Base-by-base conservation (phyloP, 2,329 filamentous ascomycete species). In the Monosporascus cannonballus region DNA sequence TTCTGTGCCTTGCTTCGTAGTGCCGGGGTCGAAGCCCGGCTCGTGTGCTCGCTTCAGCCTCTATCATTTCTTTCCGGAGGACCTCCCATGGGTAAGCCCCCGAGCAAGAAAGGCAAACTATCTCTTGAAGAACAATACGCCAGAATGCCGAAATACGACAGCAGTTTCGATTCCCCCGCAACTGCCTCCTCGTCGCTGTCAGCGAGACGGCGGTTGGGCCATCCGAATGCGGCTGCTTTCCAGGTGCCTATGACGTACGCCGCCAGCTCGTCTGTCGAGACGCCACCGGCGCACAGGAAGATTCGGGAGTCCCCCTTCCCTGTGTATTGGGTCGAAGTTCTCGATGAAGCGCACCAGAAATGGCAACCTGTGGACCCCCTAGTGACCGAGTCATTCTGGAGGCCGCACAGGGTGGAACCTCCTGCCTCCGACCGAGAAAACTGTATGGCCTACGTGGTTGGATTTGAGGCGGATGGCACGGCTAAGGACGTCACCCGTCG, bases 301-400 rank as follows among this genome's bases (percentile, higher is more conserved):
- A 79, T 87, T 11, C 78, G 78, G 24, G 89, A 93, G 64, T 92
- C 90, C 0, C 70, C 81, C 0, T 89, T 86, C 62, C 94, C 94
- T 0, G 79, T 97, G 3, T 97, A 91, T 66, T 99, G 94, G 94
- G 86, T 96, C 1, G 94, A 99, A 71, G 86, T 90, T 3, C 89
- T 96, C 58, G 92, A 96, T 57, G 76, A 84, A 50, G 87, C 88
- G 0, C 83, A 90, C 58, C 89, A 96, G 66, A 96, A 90, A 73
- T 99, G 94, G 94, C 82, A 96, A 51, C 81, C 90, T 0, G 83
- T 94, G 38, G 94, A 99, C 66, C 84, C 92, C 0, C 70, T 96
- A 0, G 90, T 94, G 2, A 96, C 92, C 0, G 78, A 82, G 51
- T 87, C 58, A 0, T 83, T 96, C 51, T 89, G 85, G 66, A 91